Base-by-base conservation (phyloP, 179 eudicot species). In the Patellifolia procumbens region DNA sequence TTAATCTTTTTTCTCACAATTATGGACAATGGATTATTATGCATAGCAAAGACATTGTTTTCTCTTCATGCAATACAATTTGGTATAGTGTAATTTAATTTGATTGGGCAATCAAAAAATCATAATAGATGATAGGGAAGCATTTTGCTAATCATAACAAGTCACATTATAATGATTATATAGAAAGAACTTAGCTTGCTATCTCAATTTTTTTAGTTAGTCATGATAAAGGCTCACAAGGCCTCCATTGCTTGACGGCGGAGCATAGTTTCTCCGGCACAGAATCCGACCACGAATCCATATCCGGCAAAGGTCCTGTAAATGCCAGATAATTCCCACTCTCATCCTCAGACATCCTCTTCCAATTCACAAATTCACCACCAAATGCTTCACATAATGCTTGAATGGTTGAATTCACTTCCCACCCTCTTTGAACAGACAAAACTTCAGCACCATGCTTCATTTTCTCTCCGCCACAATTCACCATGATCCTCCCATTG, bases 401-500 rank as follows among this genome's bases (percentile, higher is more conserved):
- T 63, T 81, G 80, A 74, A 94, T 85, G 19, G 92, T 82, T 45
- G 77, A 83, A 77, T 90, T 92, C 32, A 70, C 82, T 43, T 80
- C 74, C 93, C 90, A 90, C 48, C 68, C 76, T 51, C 58, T 75
- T 71, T 76, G 79, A 19, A 20, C 68, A 22, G 67, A 16, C 17
- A 45, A 49, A 51, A 13, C 55, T 34, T 69, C 71, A n/a, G n/a
- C n/a, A n/a, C n/a, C n/a, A n/a, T n/a, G n/a, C n/a, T n/a, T n/a
- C n/a, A n/a, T n/a, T 69, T 60, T 73, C 16, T 76, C 85, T 46
- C 87, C 94, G 49, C 91, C 97, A 83, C 98, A 94, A 62, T 94
- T 94, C 70, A 94, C 97, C 96, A 94, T 94, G 37, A 94, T 68
- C 46, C 98, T 89, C 39, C 98, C 96, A 73, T 84, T 75, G 51